These are phyloP conservation scores for Sodiomyces alkalinus DNA, from an alignment of 2,329 filamentous ascomycete genomes.

Conservation along the genomic window DNA sequence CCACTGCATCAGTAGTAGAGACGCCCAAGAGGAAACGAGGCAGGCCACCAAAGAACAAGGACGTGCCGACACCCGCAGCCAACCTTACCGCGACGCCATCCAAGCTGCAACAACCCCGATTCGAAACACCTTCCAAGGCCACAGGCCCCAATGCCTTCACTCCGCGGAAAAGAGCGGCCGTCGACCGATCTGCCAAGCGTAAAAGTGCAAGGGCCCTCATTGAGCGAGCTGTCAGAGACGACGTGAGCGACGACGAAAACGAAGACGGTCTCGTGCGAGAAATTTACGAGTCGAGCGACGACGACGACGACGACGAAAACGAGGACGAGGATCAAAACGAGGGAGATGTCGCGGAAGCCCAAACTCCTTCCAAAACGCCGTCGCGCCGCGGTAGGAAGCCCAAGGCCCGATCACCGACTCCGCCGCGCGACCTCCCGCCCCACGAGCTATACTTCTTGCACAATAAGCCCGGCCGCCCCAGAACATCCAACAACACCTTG, in stretches of 20 bases:
- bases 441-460: constrained; percentile 92
- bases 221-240: constrained; percentile 50
- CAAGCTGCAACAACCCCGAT: constrained; percentile 15
- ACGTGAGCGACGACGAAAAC: constrained; percentile 55
- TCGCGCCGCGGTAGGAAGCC: constrained; percentile 21
- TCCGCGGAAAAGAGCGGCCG: constrained; percentile 51
- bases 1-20: constrained; percentile 3
- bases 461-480: constrained; percentile 64
- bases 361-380: constrained; percentile 33
- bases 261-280: constrained; percentile 53
- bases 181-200: constrained; percentile 71
- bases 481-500: constrained; percentile 79
- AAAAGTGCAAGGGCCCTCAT: constrained; percentile 72
- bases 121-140: constrained; percentile 24
- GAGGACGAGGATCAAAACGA: constrained; percentile 12
- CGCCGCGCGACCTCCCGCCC: constrained; percentile 65
- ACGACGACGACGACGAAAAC: constrained; percentile 26
- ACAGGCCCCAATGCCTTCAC: constrained; percentile 28
- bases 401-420: constrained; percentile 57
- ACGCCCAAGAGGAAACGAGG: constrained; percentile 20
- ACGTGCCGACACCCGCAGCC: constrained; percentile 6
- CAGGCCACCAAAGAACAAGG: constrained; percentile 18
- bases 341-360: constrained; percentile 15
- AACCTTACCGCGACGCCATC: constrained; percentile 21
- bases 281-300: constrained; percentile 46